Evolutionary conservation across 1,284 basidiomycete genomes (phyloP).

Genomic region (Ustilago curta): DNA sequence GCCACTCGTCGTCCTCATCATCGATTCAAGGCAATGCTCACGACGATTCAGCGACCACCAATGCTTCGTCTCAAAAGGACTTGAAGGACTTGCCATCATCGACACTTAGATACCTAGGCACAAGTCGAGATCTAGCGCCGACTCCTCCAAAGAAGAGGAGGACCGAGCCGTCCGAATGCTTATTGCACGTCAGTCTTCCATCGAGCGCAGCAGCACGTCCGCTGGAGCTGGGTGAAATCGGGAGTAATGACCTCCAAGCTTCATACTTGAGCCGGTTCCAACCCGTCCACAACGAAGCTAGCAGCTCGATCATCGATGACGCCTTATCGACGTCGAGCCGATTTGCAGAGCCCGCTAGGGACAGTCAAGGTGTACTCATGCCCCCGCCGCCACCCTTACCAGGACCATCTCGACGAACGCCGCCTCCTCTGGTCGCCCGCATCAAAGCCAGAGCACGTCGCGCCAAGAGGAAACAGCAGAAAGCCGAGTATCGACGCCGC

Average conservation of each 20-base stretch:
- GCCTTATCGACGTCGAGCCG: not conserved
- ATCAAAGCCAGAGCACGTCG: conserved; percentile 36
- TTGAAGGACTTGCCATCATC: not conserved
- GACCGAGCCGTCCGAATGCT: not conserved
- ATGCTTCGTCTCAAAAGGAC: not conserved
- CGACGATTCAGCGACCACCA: not conserved
- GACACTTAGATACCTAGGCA: not conserved
- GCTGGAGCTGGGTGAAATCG: not conserved
- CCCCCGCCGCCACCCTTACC: conserved; percentile 28
- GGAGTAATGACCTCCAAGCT: not conserved
- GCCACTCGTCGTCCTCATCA: not conserved
- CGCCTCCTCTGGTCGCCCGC: conserved; percentile 24
- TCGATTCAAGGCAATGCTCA: too few relatives aligned
- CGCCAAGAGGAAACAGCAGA: conserved; percentile 37
- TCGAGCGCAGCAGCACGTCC: not conserved
- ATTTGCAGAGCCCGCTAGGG: not conserved
- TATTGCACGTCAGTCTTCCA: not conserved
- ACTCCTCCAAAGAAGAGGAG: not conserved
- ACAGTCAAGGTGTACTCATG: conserved; percentile 17
- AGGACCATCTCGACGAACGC: conserved; percentile 23
- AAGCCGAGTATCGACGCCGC: conserved; percentile 35
- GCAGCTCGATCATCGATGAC: not conserved
- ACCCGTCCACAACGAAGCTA: not conserved
- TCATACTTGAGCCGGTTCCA: conserved; percentile 7
- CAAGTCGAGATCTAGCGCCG: not conserved